Base-by-base conservation (phyloP, 2,329 filamentous ascomycete species). In the Fusarium pseudoanthophilum region DNA sequence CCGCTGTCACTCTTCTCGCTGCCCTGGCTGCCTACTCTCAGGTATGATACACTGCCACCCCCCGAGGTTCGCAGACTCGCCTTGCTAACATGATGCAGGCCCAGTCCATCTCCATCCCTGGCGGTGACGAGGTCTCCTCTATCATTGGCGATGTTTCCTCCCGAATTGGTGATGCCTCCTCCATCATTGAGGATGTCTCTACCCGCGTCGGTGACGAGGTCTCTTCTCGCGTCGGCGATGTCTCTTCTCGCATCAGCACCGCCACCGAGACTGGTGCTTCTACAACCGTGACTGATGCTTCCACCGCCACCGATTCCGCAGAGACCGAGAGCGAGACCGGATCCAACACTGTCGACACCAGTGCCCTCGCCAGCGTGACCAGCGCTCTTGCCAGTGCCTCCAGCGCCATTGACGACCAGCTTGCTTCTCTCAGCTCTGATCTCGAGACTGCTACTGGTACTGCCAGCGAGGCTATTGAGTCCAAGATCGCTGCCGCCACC, bases 1-100 rank as follows among this genome's bases (percentile, higher is more conserved):
- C 80, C 76, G 76, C 76, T 73, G 71, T 77, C 49, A 74, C 79
- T 60, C 48, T 82, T 69, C 67, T 74, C 34, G 69, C 81, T 61
- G 76, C 79, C 71, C 73, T 83, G 49, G 78, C 78, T 56, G 78
- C 80, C 62, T 46, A 72, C 30, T 64, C 68, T 60, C 60, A 75
- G 64, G 75, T 77, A 69, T 21, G 65, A 60, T 37, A 18, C 16
- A 37, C 30, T 40, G 8, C 5, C 24, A 6, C 24, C 28, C 20
- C 28, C 20, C 15, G 14, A 18, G 16, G 18, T 5, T 36, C 10
- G 34, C 11, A 28, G 14, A 15, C n/a, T 34, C 43, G 16, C 20
- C 34, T 16, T 21, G 24, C 40, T 74, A 56, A 75, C 42, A 57
- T 39, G 20, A 9, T 13, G 24, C 24, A 75, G 73, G 71, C 73